phyloP scores from a whole-genome alignment of 2,329 filamentous ascomycete genomes.

The Aurifilum marmelostoma region DNA sequence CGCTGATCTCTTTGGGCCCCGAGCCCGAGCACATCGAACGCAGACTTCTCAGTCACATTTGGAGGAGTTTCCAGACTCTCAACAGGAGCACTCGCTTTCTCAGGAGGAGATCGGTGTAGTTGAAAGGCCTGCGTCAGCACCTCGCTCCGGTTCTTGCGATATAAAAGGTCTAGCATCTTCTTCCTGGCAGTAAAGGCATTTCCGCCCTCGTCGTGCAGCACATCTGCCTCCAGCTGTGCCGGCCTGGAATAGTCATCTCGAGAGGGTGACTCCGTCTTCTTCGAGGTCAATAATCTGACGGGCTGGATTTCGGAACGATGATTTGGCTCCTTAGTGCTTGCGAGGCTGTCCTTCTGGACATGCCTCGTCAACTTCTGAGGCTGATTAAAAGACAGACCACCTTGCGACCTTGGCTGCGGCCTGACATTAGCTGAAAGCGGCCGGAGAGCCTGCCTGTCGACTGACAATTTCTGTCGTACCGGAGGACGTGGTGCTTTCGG shows the following conservation, averaged over 20 bases:
- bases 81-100: background rate
- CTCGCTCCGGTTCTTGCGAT: constrained; percentile 44
- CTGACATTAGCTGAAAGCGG: constrained; percentile 32
- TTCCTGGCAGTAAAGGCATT: constrained; percentile 56
- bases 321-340: constrained; percentile 30
- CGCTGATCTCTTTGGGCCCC: too few species aligned
- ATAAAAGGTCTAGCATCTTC: constrained; percentile 58
- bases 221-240: constrained; percentile 59
- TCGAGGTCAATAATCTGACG: background rate
- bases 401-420: background rate
- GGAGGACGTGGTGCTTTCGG: constrained; percentile 11
- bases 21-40: background rate
- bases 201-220: constrained; percentile 39
- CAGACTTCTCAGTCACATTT: background rate
- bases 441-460: constrained; percentile 33
- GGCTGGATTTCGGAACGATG: background rate
- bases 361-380: constrained; percentile 37
- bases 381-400: constrained; percentile 33
- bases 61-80: constrained; percentile 28
- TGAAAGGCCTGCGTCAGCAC: constrained; percentile 25
- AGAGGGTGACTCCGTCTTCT: background rate
- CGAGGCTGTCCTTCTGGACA: constrained; percentile 38
- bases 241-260: constrained; percentile 41
- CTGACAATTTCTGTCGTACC: constrained; percentile 20
- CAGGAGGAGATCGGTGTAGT: constrained; percentile 9